Percentiles rank a stretch among this genome's conserved stretches.
phyloP scores from a whole-genome alignment of 2,329 filamentous ascomycete genomes.

The Cercospora canescens region DNA sequence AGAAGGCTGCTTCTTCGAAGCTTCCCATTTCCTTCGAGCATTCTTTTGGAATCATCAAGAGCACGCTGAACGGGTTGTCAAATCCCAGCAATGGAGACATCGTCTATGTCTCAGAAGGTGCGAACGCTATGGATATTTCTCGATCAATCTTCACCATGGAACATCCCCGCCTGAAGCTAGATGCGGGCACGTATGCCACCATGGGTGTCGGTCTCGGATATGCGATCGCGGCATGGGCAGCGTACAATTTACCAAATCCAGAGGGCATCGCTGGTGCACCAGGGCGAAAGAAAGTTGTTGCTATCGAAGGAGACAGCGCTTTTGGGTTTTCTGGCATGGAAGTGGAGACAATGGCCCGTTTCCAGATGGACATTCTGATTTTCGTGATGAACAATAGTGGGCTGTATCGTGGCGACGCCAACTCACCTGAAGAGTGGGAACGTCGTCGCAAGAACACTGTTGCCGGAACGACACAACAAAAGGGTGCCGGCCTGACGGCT shows the following conservation, averaged over 20 bases:
- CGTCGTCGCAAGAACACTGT: slow-evolving; percentile 45
- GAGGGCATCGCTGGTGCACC: slow-evolving; percentile 36
- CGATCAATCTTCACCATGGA: slow-evolving; percentile 56
- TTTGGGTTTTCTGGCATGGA: slow-evolving; percentile 59
- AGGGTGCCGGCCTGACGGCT: slow-evolving; percentile 49
- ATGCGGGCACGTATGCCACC: slow-evolving; percentile 60
- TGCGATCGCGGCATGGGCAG: slow-evolving; percentile 57
- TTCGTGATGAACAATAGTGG: slow-evolving; percentile 51
- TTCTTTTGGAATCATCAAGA: slow-evolving; percentile 55
- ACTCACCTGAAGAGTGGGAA: slow-evolving; percentile 46
- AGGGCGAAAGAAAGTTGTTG: slow-evolving; percentile 53
- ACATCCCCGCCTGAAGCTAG: slow-evolving; percentile 56
- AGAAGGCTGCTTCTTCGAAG: slow-evolving; percentile 43
- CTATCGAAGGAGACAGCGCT: slow-evolving; percentile 57
- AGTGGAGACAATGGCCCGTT: slow-evolving; percentile 58
- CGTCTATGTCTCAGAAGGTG: slow-evolving; percentile 59
- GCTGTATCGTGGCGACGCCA: slow-evolving; percentile 40
- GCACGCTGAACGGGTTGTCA: slow-evolving; percentile 48
- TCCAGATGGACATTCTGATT: slow-evolving; percentile 51
- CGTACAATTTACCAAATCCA: slow-evolving; percentile 49
- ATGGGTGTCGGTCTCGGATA: slow-evolving; percentile 62
- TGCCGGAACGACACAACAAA: slow-evolving; percentile 32
- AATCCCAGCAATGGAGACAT: slow-evolving; percentile 49
- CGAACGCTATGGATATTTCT: slow-evolving; percentile 63
- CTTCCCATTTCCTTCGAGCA: slow-evolving; percentile 52